Base-by-base conservation (phyloP, 768 basidiomycete species). In the Lentinula edodes region DNA sequence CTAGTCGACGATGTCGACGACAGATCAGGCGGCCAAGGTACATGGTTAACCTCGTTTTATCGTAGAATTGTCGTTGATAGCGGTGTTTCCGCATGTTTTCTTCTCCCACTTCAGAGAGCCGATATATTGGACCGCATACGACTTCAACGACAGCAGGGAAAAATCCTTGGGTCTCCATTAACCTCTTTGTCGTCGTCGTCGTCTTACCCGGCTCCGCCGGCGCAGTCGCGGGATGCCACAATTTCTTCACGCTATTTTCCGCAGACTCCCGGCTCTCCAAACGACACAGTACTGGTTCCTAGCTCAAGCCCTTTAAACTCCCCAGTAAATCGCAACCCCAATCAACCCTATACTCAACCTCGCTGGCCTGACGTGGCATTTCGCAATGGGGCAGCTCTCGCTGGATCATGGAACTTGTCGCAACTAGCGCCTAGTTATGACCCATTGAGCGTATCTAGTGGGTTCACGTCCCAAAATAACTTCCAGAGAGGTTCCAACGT, bases 201-300 rank as follows among this genome's bases (percentile, higher is more conserved):
- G 53, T 52, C 69, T 50, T 77, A 72, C 63, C 64, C 67, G 55
- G 65, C 69, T 62, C 85, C 80, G 62, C 87, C 87, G 7, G 51
- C 81, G 41, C 90, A 92, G 76, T 89, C 89, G 62, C 83, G 90
- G 67, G 90, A 92, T 77, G 89, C 82, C 48, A 88, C 87, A n/a
- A 73, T 83, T 42, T 68, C 81, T 72, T 85, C 87, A 61, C 84
- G 83, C 62, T 89, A 68, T 71, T 85, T 81, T 81, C 80, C 76
- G 67, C 79, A 68, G 45, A 72, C 71, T 68, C 79, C 63, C 66
- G 74, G 85, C 7, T 75, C 81, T 9, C 70, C 81, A 34, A 74
- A 77, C 48, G 84, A 83, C 69, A 83, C 75, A 60, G 73, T 92
- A 55, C 84, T 92, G 58, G 90, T 90, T 23, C 90, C 90, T 52